Percentiles rank a stretch among this genome's conserved stretches.
These are phyloP conservation scores for Drechslerella stenobrocha DNA, from an alignment of 2,329 filamentous ascomycete species.

Conservation along the genomic window DNA sequence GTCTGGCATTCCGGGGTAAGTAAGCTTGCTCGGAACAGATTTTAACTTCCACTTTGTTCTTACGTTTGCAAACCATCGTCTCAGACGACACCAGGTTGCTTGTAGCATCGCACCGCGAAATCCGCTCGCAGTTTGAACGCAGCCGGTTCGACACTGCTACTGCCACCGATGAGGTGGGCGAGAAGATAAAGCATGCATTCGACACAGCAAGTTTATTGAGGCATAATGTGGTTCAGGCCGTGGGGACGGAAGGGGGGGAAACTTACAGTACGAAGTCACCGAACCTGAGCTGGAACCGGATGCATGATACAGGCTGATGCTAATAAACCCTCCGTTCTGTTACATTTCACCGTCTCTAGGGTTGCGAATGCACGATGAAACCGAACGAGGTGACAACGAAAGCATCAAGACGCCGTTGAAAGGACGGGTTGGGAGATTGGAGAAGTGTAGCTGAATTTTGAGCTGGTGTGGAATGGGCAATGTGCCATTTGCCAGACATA, in stretches of 20 bases:
- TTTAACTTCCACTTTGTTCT: neutral
- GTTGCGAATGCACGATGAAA: conserved; percentile 85
- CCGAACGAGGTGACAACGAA: conserved; percentile 90
- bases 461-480: neutral
- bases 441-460: conserved; percentile 19
- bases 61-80: neutral
- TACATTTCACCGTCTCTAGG: conserved; percentile 60
- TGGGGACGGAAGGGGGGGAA: conserved; percentile 58
- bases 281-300: conserved; percentile 58
- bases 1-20: conserved; percentile 80
- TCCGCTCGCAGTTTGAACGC: conserved; percentile 72
- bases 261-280: conserved; percentile 62
- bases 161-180: conserved; percentile 58
- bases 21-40: conserved; percentile 41
- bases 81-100: conserved; percentile 73
- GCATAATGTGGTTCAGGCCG: conserved; percentile 86
- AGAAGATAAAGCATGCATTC: conserved; percentile 71
- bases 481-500: too few species aligned
- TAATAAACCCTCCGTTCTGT: conserved; percentile 11
- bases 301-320: conserved; percentile 63
- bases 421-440: conserved; percentile 25
- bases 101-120: conserved; percentile 70
- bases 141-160: conserved; percentile 66
- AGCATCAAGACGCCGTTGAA: conserved; percentile 68
- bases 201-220: conserved; percentile 78